Evolutionary conservation across 257 asterid species (phyloP), one percentile per base, ranked within the genome.

Genomic region (Scutellaria barbata): DNA sequence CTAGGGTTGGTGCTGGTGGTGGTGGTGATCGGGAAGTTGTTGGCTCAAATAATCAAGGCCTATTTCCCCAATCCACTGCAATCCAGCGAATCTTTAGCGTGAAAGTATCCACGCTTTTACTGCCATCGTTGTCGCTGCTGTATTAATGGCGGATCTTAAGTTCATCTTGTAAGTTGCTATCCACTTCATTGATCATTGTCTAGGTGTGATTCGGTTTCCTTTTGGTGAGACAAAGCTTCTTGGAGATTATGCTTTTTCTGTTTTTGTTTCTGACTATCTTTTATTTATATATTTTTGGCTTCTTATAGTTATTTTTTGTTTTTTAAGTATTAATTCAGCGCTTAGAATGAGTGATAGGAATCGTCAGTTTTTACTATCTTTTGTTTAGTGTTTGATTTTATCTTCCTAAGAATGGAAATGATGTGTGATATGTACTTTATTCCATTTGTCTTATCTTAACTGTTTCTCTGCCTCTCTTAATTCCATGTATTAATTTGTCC

Each of bases 131-230:
- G 4, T 30, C 35, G 35, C 35, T 30, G 35, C 50, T 46, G n/a
- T 48, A 14, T 14, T 20, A 50, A 50, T 50, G 22, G 55, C 55
- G 22, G 55, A 50, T 48, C 25, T 18, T 48, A 13, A 48, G 9
- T 48, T 3, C n/a, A 48, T 48, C 54, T 2, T 8, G 0, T 3
- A 8, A 48, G 54, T 14, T 2, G 22, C 55, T 50, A 20, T 3
- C 10, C 22, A 50, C 55, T 50, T 50, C 22, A 10, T 30, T 40
- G 46, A 56, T 60, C 8, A 39, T 61, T 39, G 46, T 17, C 41
- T 51, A 50, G 75, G 75, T 75, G 58, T 50, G 59, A 16, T 59
- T 50, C 9, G 35, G 6, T 9, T 39, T 10, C 66, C 55, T 56
- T 55, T 18, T 42, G 20, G 10, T 63, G 5, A 37, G 5, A 18